phyloP scores from a whole-genome alignment of 73 alveolate genomes.

The Symbiodinium pilosum region DNA sequence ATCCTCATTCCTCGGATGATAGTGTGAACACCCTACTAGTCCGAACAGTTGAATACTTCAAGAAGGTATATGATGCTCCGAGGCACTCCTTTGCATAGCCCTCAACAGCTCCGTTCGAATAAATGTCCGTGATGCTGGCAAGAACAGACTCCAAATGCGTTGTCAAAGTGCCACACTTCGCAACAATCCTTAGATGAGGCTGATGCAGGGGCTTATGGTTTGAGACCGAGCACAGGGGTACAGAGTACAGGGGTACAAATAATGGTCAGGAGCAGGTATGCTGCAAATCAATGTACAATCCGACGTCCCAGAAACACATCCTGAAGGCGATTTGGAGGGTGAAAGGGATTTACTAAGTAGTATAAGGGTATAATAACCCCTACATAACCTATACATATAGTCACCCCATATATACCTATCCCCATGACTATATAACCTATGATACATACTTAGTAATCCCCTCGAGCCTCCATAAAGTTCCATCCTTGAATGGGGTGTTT shows the following conservation, averaged over 20 bases:
- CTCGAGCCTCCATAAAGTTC: too few relatives aligned
- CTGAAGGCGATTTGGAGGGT: too few relatives aligned
- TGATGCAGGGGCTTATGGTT: background rate
- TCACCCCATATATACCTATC: too few relatives aligned
- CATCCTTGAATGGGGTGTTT: too few relatives aligned
- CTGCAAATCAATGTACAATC: background rate
- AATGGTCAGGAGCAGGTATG: background rate
- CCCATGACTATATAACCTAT: too few relatives aligned
- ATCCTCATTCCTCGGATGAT: background rate
- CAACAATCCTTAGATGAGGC: background rate
- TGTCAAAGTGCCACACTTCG: background rate
- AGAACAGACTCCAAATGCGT: background rate
- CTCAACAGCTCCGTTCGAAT: conserved; percentile 27
- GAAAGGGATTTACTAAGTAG: too few relatives aligned
- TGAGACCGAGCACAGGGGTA: background rate
- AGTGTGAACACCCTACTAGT: too few relatives aligned
- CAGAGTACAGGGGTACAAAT: background rate
- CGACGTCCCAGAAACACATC: too few relatives aligned
- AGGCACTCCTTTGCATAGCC: too few relatives aligned
- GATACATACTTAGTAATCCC: too few relatives aligned
- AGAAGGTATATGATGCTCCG: too few relatives aligned
- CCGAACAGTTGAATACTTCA: too few relatives aligned
- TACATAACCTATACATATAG: background rate
- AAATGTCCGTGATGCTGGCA: background rate
- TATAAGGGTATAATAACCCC: background rate